Conservation (phyloP, 345 rosid species). For the Streptanthus diversifolius region DNA sequence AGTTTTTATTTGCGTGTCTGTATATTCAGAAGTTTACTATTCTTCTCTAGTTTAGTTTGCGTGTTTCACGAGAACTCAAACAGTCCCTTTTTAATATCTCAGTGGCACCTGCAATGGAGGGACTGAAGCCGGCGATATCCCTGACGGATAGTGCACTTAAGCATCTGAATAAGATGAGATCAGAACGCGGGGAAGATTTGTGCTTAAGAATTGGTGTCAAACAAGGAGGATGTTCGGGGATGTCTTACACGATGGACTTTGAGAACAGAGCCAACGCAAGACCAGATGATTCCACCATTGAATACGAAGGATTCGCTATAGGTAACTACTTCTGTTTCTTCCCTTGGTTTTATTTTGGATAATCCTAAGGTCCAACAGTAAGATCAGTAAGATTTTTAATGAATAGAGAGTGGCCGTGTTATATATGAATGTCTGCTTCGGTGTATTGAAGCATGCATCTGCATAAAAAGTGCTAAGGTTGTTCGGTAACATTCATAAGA, state of each 20-base stretch:
- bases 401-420: neutral
- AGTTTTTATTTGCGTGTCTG: neutral
- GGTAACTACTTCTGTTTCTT: conserved; percentile 54
- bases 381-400: conserved; percentile 1
- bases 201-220: conserved; percentile 90
- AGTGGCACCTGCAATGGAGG: conserved; percentile 51
- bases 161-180: conserved; percentile 79
- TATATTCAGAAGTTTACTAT: neutral
- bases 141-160: conserved; percentile 72
- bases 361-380: neutral
- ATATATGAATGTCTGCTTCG: neutral
- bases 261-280: conserved; percentile 60
- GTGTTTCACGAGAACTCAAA: neutral
- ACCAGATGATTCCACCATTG: conserved; percentile 78
- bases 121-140: conserved; percentile 65
- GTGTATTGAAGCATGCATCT: neutral
- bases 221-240: conserved; percentile 96
- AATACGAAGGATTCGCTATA: conserved; percentile 69
- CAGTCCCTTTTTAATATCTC: conserved; percentile 12
- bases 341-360: neutral
- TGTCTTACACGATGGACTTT: conserved; percentile 95
- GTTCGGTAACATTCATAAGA: neutral
- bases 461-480: neutral
- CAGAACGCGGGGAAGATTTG: conserved; percentile 63
- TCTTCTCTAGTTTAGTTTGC: neutral